Conservation (phyloP, 1,284 basidiomycete species). For the Rhodotorula sp. region DNA sequence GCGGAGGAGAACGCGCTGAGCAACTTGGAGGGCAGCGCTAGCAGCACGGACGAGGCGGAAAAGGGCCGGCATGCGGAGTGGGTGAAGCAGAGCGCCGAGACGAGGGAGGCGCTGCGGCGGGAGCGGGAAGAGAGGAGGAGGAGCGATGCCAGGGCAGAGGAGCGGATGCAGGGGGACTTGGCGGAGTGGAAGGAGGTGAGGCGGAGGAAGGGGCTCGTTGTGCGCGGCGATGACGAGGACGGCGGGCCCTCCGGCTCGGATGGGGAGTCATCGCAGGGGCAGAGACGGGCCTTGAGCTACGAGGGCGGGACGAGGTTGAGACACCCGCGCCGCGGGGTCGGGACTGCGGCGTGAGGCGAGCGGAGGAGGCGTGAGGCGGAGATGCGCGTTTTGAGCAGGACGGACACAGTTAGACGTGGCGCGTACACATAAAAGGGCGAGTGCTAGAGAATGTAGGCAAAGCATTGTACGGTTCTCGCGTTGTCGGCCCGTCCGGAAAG, state of each 20-base stretch:
- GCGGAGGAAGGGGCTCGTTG: not conserved
- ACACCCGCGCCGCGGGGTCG: constrained; percentile 22
- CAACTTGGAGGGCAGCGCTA: not conserved
- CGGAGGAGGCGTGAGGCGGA: no score
- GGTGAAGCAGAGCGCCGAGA: not conserved
- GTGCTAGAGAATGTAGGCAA: no score
- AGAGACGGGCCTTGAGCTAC: not conserved
- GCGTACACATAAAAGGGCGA: no score
- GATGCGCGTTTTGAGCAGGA: no score
- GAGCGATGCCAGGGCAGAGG: not conserved
- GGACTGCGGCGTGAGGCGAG: not conserved
- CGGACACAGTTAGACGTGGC: no score
- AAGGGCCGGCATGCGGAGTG: not conserved
- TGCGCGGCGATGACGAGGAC: not conserved
- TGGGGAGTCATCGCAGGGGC: not conserved
- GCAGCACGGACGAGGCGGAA: not conserved
- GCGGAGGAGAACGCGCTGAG: not conserved
- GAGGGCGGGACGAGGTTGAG: not conserved
- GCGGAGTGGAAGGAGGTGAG: not conserved
- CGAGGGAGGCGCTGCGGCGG: not conserved
- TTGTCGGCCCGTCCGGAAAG: no score
- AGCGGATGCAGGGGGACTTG: not conserved
- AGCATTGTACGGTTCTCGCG: no score
- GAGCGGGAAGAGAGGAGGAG: not conserved
- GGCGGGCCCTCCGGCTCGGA: not conserved